Percentiles rank a stretch among this genome's conserved stretches.
phyloP scores from a whole-genome alignment of 148 eudicot species.

The Diospyros lotus region DNA sequence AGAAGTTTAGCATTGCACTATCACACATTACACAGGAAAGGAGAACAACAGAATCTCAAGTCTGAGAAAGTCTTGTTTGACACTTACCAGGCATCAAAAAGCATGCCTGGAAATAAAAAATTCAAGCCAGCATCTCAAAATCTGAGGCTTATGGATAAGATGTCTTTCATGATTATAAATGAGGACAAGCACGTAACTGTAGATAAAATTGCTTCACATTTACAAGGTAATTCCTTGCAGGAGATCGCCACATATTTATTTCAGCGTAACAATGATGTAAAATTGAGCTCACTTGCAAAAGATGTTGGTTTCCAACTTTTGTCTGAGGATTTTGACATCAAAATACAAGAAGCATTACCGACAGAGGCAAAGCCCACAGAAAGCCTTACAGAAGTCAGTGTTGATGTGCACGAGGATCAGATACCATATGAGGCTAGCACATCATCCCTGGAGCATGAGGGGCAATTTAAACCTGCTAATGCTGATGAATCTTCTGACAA shows the following conservation, averaged over 20 bases:
- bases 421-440: constrained; percentile 13
- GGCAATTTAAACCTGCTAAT: constrained; percentile 14
- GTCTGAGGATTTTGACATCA: constrained; percentile 72
- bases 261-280: constrained; percentile 44
- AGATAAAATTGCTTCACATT: constrained; percentile 35
- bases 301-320: constrained; percentile 87
- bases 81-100: constrained; percentile 33
- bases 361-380: constrained; percentile 24
- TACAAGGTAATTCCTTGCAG: constrained; percentile 59
- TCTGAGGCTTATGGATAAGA: constrained; percentile 42
- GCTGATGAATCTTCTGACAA: constrained; percentile 21
- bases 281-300: constrained; percentile 73
- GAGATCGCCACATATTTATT: constrained; percentile 62
- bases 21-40: constrained; percentile 21
- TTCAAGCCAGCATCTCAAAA: constrained; percentile 34
- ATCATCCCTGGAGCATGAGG: constrained; percentile 15
- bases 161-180: constrained; percentile 57
- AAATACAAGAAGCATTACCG: constrained; percentile 37
- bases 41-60: constrained; percentile 23
- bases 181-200: constrained; percentile 53
- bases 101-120: constrained; percentile 26
- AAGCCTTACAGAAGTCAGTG: constrained; percentile 21
- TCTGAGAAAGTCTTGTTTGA: constrained; percentile 22
- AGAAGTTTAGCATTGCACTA: constrained; percentile 51
- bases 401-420: constrained; percentile 22